phyloP scores from a whole-genome alignment of 805 yeast species.

The Yamadazyma philogaea region DNA sequence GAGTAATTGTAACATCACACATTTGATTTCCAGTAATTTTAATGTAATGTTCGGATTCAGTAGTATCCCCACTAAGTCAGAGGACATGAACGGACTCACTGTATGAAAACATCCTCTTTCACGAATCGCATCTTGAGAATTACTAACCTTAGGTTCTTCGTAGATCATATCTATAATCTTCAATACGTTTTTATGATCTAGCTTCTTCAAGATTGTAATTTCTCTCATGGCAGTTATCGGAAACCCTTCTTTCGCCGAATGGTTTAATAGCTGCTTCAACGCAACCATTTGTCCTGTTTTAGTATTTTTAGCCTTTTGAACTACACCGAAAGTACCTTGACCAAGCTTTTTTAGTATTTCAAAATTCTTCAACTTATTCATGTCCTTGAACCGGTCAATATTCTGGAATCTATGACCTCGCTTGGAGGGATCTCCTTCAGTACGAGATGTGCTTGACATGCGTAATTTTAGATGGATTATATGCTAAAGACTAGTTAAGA shows the following conservation, averaged over 20 bases:
- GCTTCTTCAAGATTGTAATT: slow-evolving; percentile 70
- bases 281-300: slow-evolving; percentile 70
- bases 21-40: slow-evolving; percentile 68
- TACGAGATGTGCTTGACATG: not conserved
- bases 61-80: slow-evolving; percentile 85
- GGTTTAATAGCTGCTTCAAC: slow-evolving; percentile 77
- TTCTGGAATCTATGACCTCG: slow-evolving; percentile 5
- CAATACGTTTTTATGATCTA: slow-evolving; percentile 69
- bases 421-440: not conserved
- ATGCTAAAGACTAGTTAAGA: not conserved
- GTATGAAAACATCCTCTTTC: slow-evolving; percentile 63
- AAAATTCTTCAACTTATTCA: slow-evolving; percentile 31
- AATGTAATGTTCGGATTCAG: slow-evolving; percentile 71
- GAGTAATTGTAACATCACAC: slow-evolving; percentile 74
- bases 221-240: slow-evolving; percentile 96
- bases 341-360: slow-evolving; percentile 38
- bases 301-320: slow-evolving; percentile 66
- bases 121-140: slow-evolving; percentile 32
- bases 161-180: slow-evolving; percentile 76
- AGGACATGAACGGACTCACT: slow-evolving; percentile 89
- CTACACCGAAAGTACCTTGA: slow-evolving; percentile 62
- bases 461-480: not conserved
- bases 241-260: slow-evolving; percentile 74
- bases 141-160: slow-evolving; percentile 31
- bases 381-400: slow-evolving; percentile 23